Percentiles rank a stretch among this genome's conserved stretches.
Conservation (phyloP, 2,329 filamentous ascomycete genomes). For the Xylaria arbuscula region DNA sequence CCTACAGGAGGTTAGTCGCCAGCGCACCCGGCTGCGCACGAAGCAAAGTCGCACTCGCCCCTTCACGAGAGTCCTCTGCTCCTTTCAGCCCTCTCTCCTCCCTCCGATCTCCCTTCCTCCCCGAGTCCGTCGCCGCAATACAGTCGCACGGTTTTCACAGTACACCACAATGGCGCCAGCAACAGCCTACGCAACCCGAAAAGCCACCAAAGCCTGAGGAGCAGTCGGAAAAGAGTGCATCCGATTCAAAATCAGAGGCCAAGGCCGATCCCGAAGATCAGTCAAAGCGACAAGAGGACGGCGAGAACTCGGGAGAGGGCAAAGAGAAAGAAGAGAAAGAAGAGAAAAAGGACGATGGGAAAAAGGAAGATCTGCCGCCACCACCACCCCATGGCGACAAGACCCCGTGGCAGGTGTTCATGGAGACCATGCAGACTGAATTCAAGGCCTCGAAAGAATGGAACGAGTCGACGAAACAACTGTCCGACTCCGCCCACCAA, state of each 20-base stretch:
- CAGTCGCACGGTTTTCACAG: conserved; percentile 55
- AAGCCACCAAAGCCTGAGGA: conserved; percentile 46
- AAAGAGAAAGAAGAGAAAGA: conserved; percentile 66
- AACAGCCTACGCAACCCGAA: conserved; percentile 49
- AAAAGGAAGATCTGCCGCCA: conserved; percentile 78
- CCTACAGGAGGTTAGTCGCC: conserved; percentile 60
- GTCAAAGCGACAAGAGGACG: conserved; percentile 59
- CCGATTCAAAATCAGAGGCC: conserved; percentile 48
- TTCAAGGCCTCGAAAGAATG: conserved; percentile 98
- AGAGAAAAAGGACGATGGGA: conserved; percentile 66
- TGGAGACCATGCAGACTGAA: conserved; percentile 92
- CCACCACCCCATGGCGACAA: conserved; percentile 98
- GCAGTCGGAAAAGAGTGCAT: conserved; percentile 54
- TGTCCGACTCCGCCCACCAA: conserved; percentile 87
- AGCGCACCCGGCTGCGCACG: conserved; percentile 47
- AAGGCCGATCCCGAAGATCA: conserved; percentile 58
- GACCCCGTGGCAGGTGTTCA: conserved; percentile 98
- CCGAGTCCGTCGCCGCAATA: conserved; percentile 55
- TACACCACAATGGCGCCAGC: conserved; percentile 49
- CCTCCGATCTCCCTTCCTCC: conserved; percentile 60
- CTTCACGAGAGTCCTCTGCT: conserved; percentile 45
- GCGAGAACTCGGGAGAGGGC: conserved; percentile 58
- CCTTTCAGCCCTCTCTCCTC: conserved; percentile 53
- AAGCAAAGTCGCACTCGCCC: conserved; percentile 46
- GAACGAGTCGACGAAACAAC: conserved; percentile 97